Base-by-base conservation (phyloP, 1,284 basidiomycete genomes). In the Coniferiporia sulphurascens region DNA sequence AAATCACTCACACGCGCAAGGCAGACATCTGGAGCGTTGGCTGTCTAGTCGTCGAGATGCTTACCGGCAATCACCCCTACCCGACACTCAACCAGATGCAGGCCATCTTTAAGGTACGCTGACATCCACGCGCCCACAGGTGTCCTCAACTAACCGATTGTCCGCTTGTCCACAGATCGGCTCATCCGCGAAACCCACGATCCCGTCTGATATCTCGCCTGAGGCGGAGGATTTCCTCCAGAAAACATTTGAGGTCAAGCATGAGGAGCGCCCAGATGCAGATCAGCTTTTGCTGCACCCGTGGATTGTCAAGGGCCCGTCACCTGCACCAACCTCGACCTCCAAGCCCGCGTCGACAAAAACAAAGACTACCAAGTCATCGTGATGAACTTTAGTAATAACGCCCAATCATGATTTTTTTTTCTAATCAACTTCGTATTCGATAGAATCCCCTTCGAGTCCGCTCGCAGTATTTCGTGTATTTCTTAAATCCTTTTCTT, bases 21-120 rank as follows among this genome's bases (percentile, higher is more conserved):
- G 95, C 95, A 5, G 97, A 99, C 72, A 98, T 99, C 55, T 99
- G 97, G 97, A 94, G 91, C 68, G 87, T 99, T 0, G 97, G 97
- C 1, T 99, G 97, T 72, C 76, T 99, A 52, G 90, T 98, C 13
- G 94, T 99, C 17, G 97, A 99, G 73, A 99, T 99, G 97, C 78
- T 99, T 60, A 98, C 94, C 0, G 96, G 96, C 3, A 89, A 95
- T 66, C 96, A 98, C 72, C 97, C 97, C 0, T 99, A 94, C 91
- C 91, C 96, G 0, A 91, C 94, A 64, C 78, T 99, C 27, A 95
- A 91, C n/a, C 96, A 99, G 74, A 98, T 98, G 95, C 95, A 97
- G 75, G 94, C 93, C 61, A 97, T 97, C 69, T 98, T 93, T 80
- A 92, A 89, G 82, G 95, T 93, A 56, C 58, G 75, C 67, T 9